Evolutionary conservation across 306 rosid species (phyloP).

Genomic region (barrel medic (Medicago truncatula)): MtrunA17r5.0-ANR NC_053048.1:30108001-30108500

Average conservation of each 20-base stretch:
- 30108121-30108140: conserved; percentile 3
- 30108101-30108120: not conserved
- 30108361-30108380: conserved; percentile 2
- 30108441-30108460: conserved; percentile 14
- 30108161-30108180: conserved; percentile 16
- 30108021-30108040: too few relatives aligned
- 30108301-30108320: conserved; percentile 23
- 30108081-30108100: conserved; percentile 33
- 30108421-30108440: not conserved
- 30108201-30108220: conserved; percentile 41
- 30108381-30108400: conserved; percentile 43
- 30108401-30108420: conserved; percentile 28
- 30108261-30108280: not conserved
- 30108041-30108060: not conserved
- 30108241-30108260: not conserved
- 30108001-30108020: conserved; percentile 19
- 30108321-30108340: conserved; percentile 34
- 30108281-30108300: not conserved
- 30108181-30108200: conserved; percentile 48
- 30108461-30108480: conserved; percentile 34
- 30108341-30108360: conserved; percentile 48
- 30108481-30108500: conserved; percentile 9
- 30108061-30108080: conserved; percentile 59
- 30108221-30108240: not conserved
- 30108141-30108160: conserved; percentile 40